These are phyloP conservation scores for Mucor piriformis DNA, from an alignment of 371 early-diverging fungal genomes.

Conservation along the genomic window DNA sequence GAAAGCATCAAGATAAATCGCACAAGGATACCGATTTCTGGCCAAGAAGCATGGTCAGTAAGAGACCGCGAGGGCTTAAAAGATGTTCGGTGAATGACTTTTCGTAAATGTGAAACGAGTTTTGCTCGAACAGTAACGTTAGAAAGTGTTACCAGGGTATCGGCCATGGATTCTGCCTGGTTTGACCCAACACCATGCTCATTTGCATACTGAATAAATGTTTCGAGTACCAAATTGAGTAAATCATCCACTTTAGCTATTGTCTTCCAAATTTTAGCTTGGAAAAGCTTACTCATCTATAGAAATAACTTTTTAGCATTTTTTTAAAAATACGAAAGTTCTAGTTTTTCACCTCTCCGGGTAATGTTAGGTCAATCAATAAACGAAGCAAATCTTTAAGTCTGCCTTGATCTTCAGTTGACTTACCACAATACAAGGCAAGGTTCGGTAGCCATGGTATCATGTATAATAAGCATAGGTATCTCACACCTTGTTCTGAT, in stretches of 20 bases:
- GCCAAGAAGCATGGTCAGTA: conserved; percentile 81
- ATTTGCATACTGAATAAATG: conserved; percentile 74
- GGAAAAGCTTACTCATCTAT: conserved; percentile 74
- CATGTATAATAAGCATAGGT: conserved; percentile 83
- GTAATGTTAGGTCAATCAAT: conserved; percentile 79
- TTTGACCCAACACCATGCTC: conserved; percentile 77
- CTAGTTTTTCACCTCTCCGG: conserved; percentile 59
- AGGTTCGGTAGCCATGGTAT: conserved; percentile 87
- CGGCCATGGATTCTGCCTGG: conserved; percentile 81
- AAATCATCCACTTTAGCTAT: conserved; percentile 78
- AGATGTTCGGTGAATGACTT: conserved; percentile 67
- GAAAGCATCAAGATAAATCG: conserved; percentile 87
- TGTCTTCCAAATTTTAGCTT: conserved; percentile 81
- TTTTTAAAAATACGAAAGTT: not conserved
- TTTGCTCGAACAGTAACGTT: conserved; percentile 76
- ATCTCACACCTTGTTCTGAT: conserved; percentile 67
- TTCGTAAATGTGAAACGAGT: conserved; percentile 72
- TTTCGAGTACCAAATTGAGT: conserved; percentile 74
- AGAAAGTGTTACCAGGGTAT: conserved; percentile 80
- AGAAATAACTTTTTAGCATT: not conserved
- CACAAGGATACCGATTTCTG: conserved; percentile 80
- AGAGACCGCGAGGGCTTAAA: conserved; percentile 67
- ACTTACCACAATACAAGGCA: conserved; percentile 52
- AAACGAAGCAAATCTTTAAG: conserved; percentile 72
- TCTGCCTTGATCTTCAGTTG: conserved; percentile 52